Conservation (phyloP, 164 flowering plant species). For the Buxus sempervirens region DNA sequence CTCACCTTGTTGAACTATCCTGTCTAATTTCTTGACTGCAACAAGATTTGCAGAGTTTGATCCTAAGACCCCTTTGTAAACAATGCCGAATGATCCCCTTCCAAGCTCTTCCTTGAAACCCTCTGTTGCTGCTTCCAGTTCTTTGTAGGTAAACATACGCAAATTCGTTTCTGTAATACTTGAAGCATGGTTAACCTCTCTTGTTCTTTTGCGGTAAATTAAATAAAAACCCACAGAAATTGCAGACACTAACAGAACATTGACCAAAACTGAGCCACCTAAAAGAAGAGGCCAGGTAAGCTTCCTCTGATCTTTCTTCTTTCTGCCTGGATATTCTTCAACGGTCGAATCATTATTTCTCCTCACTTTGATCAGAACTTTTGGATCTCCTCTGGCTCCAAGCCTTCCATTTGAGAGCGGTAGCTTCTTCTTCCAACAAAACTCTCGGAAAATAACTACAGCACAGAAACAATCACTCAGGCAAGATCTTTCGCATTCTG, state of each 20-base stretch:
- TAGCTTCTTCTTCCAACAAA: slow-evolving; percentile 43
- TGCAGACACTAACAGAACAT: slow-evolving; percentile 8
- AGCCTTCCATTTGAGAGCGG: slow-evolving; percentile 32
- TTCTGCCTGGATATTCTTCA: no score
- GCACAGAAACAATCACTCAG: slow-evolving; percentile 36
- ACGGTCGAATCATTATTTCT: not conserved
- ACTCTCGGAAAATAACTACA: slow-evolving; percentile 17
- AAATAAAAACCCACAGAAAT: not conserved
- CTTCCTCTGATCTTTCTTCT: slow-evolving; percentile 6
- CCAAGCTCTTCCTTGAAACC: slow-evolving; percentile 28
- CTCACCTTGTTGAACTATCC: slow-evolving; percentile 13
- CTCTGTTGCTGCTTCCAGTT: slow-evolving; percentile 19
- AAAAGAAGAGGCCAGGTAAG: not conserved
- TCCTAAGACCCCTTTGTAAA: slow-evolving; percentile 21
- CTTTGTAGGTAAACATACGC: slow-evolving; percentile 16
- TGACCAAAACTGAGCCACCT: slow-evolving; percentile 25
- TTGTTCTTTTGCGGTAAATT: not conserved
- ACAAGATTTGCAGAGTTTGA: not conserved
- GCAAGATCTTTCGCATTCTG: slow-evolving; percentile 21
- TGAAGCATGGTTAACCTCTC: not conserved
- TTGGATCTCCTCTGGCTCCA: not conserved
- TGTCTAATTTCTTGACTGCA: slow-evolving; percentile 27
- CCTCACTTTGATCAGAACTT: slow-evolving; percentile 27
- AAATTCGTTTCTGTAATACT: not conserved
- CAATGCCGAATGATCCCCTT: slow-evolving; percentile 24